These are phyloP conservation scores for Xylariales sp. DNA, from an alignment of 2,329 filamentous ascomycete species.

Conservation along the genomic window DNA sequence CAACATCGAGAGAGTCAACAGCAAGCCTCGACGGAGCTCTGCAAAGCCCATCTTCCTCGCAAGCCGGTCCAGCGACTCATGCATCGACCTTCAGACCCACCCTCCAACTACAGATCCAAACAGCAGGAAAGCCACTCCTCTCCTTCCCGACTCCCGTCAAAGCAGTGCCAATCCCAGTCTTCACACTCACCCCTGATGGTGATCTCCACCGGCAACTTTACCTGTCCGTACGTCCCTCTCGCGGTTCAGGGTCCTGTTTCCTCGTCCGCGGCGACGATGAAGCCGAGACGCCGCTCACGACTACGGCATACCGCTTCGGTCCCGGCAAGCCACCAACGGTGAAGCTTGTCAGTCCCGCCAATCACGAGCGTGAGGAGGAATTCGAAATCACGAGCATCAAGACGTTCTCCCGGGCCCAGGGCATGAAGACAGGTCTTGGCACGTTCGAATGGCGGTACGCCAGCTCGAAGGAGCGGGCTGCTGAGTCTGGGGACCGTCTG, in stretches of 20 bases:
- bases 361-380: conserved; percentile 14
- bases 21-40: neutral
- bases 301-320: conserved; percentile 53
- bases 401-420: conserved; percentile 29
- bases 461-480: conserved; percentile 39
- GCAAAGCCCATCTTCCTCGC: neutral
- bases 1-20: neutral
- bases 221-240: conserved; percentile 43
- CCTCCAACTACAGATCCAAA: conserved; percentile 43
- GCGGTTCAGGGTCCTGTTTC: conserved; percentile 42
- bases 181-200: conserved; percentile 29
- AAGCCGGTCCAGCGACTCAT: neutral
- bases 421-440: conserved; percentile 43
- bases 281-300: conserved; percentile 33
- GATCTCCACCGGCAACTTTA: conserved; percentile 41
- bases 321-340: conserved; percentile 48
- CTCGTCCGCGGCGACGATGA: conserved; percentile 39
- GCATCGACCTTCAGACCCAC: conserved; percentile 35
- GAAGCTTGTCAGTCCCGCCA: conserved; percentile 21
- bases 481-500: conserved; percentile 33
- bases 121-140: conserved; percentile 37
- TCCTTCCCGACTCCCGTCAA: conserved; percentile 34
- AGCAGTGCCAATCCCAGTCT: conserved; percentile 35
- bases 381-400: conserved; percentile 29
- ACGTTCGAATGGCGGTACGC: conserved; percentile 54